Conservation (phyloP, 805 yeast species). For the Jamesozyma spencerorum region DNA sequence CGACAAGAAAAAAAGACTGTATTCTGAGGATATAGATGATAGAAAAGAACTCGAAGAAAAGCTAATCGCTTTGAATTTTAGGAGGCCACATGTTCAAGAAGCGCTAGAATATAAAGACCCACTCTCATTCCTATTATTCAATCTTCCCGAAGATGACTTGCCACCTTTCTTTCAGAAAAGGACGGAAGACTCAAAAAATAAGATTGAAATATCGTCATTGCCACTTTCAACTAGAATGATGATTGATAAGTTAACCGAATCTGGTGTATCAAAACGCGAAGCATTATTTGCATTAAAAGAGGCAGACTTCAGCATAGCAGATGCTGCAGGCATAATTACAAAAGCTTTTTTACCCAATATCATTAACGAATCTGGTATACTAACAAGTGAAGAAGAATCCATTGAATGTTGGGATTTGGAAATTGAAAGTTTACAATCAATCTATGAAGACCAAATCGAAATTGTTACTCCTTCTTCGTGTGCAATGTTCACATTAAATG, state of each 20-base stretch:
- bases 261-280: slow-evolving; percentile 65
- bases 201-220: slow-evolving; percentile 37
- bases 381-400: slow-evolving; percentile 24
- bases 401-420: slow-evolving; percentile 65
- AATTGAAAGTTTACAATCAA: slow-evolving; percentile 52
- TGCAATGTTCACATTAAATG: slow-evolving; percentile 27
- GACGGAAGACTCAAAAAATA: slow-evolving; percentile 47
- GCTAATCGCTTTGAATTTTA: slow-evolving; percentile 52
- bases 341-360: slow-evolving; percentile 25
- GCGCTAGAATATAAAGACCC: slow-evolving; percentile 51
- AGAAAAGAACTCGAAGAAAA: slow-evolving; percentile 20
- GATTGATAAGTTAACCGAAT: slow-evolving; percentile 46
- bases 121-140: slow-evolving; percentile 52
- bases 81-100: slow-evolving; percentile 59
- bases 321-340: slow-evolving; percentile 44
- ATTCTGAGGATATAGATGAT: slow-evolving; percentile 4
- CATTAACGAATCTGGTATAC: neutral
- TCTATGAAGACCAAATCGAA: slow-evolving; percentile 43
- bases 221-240: slow-evolving; percentile 42
- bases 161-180: slow-evolving; percentile 57
- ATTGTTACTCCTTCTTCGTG: slow-evolving; percentile 23
- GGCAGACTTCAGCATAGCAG: slow-evolving; percentile 37
- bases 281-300: slow-evolving; percentile 41
- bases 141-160: slow-evolving; percentile 89
- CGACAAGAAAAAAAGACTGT: slow-evolving; percentile 6